Base-by-base conservation (phyloP, 352 stramenopile genomes). In the Phytophthora fragariaefolia region DNA sequence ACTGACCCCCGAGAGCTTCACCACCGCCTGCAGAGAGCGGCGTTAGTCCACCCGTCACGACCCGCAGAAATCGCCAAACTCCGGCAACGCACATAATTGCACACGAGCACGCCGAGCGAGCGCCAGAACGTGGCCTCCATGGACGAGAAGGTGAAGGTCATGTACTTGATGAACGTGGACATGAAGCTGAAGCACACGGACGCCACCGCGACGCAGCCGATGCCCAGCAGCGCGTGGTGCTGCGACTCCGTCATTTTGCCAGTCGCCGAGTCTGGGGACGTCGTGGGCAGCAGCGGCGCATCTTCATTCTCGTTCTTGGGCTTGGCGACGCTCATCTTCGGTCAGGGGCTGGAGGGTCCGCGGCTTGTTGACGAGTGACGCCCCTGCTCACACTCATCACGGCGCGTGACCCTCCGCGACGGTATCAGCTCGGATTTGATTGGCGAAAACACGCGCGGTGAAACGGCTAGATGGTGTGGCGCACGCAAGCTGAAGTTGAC, bases 101-200 rank as follows among this genome's bases (percentile, higher is more conserved):
- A 75, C 17, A 79, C n/a, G 28, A 87, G 74, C 8, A 84, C 76
- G 20, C 77, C 72, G 15, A 76, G 13, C 1, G 81, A 90, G 45
- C 83, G 82, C 85, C 83, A 93, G 64, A 93, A 89, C 27, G 90
- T 77, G 43, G 77, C 80, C 50, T 92, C 85, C 81, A 92, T 90
- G 13, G 85, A 86, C 18, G 83, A 85, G 65, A 91, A 88, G 42
- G 67, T 77, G 68, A 70, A 85, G 22, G 80, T 87, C 51, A 80
- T 74, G 74, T 83, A 89, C 79, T 93, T 93, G 68, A 91, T 71
- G 42, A 90, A 78, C 15, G 80, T 89, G 17, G 77, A 87, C 82
- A 92, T 92, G 77, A 91, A 59, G 49, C 83, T 91, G 63, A 93
- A 93, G 63, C 80, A 91, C 18, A 93, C 66, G 1, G 85, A 85